Conservation (phyloP, 1,284 basidiomycete genomes). For the Rhodotorula glutinis region DNA sequence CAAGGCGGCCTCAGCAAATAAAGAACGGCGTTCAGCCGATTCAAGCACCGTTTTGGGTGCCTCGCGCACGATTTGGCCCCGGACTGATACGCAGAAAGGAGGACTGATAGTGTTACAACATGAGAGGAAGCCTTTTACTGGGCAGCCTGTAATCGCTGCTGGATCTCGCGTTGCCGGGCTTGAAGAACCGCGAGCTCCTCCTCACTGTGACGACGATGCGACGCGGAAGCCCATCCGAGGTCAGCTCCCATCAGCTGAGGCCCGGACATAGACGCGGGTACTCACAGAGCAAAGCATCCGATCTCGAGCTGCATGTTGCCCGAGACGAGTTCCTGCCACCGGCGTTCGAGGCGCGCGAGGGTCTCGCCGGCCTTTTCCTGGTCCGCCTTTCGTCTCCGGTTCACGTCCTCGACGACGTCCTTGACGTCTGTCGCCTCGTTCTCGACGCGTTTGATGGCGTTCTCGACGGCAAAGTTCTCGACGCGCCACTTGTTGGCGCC, state of each 20-base stretch:
- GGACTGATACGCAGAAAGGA: too few species aligned
- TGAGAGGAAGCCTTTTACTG: background rate
- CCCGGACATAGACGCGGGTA: background rate
- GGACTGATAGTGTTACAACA: background rate
- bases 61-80: too few species aligned
- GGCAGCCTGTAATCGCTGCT: conserved; percentile 21
- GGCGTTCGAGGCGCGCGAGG: conserved; percentile 71
- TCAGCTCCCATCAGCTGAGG: background rate
- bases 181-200: conserved; percentile 34
- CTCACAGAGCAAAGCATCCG: conserved; percentile 48
- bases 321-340: conserved; percentile 85
- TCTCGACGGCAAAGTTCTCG: conserved; percentile 81
- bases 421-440: conserved; percentile 66
- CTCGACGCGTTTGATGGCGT: conserved; percentile 70
- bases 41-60: too few species aligned
- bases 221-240: background rate
- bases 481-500: conserved; percentile 88
- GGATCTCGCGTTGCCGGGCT: conserved; percentile 36
- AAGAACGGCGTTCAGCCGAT: too few species aligned
- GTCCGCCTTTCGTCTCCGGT: conserved; percentile 76
- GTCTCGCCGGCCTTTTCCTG: conserved; percentile 75
- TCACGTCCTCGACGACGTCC: conserved; percentile 74
- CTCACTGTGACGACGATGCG: conserved; percentile 22
- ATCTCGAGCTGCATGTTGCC: conserved; percentile 84
- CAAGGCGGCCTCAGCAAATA: too few species aligned